A percentile compares a stretch with the other conserved stretches of the same genome.
Evolutionary conservation across 2,329 filamentous ascomycete species (phyloP).

Genomic region (Clarireedia monteithiana): DNA sequence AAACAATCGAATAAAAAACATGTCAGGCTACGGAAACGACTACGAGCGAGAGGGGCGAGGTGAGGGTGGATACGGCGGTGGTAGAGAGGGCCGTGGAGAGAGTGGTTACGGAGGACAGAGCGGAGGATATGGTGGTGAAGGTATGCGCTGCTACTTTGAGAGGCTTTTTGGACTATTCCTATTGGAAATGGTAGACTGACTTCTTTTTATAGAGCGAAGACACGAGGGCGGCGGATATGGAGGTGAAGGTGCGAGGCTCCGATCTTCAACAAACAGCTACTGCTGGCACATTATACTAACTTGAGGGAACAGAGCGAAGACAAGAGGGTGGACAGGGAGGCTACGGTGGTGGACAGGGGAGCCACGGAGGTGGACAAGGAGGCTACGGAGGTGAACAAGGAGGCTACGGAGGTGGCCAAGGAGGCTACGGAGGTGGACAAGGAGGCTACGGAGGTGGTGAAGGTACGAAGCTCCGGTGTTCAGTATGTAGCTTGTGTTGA

Average conservation of each 20-base stretch:
- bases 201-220: no score
- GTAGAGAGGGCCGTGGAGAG: constrained; percentile 21
- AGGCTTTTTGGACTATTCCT: no score
- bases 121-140: not conserved
- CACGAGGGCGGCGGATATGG: not conserved
- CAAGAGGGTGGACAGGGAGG: not conserved
- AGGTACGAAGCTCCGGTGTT: no score
- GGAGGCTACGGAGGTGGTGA: not conserved
- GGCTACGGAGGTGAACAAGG: not conserved
- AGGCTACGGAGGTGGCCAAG: not conserved
- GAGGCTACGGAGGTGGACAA: not conserved
- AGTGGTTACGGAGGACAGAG: not conserved
- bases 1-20: not conserved
- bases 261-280: no score
- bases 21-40: constrained; percentile 7
- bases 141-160: not conserved
- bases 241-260: not conserved
- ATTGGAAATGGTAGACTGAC: no score
- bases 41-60: not conserved
- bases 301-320: not conserved
- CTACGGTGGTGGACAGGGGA: not conserved
- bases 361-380: not conserved
- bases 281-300: not conserved
- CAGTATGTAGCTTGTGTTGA: no score
- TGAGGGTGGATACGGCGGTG: constrained; percentile 7